Percentiles rank a stretch among this genome's conserved stretches.
Evolutionary conservation across 192 early-diverging fungal genomes (phyloP).

Genomic region (Chytriomyces sp.): DNA sequence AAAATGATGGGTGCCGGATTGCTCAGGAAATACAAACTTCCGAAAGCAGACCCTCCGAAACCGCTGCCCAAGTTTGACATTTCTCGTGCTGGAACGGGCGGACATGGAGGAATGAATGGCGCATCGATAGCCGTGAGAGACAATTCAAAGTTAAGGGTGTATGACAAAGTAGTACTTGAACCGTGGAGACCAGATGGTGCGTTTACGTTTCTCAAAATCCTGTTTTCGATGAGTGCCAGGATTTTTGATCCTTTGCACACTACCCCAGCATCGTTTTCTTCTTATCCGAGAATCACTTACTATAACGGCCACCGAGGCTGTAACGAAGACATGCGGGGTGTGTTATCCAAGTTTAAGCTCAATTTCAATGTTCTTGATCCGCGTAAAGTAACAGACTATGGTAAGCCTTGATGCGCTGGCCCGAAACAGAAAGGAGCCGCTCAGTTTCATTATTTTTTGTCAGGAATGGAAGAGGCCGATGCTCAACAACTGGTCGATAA

Average conservation of each 20-base stretch:
- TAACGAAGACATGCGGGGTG: conserved; percentile 26
- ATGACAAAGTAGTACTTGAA: conserved; percentile 7
- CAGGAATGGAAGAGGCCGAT: conserved; percentile 16
- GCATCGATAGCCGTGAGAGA: background rate
- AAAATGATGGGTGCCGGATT: no score
- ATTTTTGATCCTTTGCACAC: background rate
- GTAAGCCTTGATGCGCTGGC: background rate
- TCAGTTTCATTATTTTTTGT: background rate
- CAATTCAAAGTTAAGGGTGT: conserved; percentile 11
- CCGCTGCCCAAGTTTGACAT: no score
- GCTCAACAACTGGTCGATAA: conserved; percentile 24
- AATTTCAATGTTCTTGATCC: conserved; percentile 30
- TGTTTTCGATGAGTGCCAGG: background rate
- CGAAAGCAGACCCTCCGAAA: no score
- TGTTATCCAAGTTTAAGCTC: conserved; percentile 9
- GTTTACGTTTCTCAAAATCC: background rate
- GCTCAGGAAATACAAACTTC: no score
- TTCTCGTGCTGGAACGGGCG: no score
- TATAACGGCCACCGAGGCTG: conserved; percentile 32
- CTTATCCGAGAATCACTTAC: conserved; percentile 27
- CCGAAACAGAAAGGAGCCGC: background rate
- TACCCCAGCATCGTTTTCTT: conserved; percentile 10
- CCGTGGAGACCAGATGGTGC: conserved; percentile 24
- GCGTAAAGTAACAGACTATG: conserved; percentile 21
- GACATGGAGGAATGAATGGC: no score